Conservation (phyloP, 495 filamentous ascomycete species). For the Penicillium canescens region DNA sequence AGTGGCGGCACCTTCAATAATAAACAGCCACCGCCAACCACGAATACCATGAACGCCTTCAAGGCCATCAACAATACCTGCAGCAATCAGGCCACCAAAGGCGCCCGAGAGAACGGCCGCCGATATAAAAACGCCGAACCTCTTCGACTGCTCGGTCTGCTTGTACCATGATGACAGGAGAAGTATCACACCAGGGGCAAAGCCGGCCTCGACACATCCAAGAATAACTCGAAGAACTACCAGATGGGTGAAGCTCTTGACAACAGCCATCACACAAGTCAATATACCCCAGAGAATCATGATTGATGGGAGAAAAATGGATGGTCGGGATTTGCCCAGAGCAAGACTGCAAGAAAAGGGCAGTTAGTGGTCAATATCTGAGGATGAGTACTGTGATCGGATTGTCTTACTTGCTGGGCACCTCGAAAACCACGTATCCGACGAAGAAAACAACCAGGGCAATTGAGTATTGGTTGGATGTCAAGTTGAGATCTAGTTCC, state of each 20-base stretch:
- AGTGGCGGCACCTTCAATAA: constrained; percentile 66
- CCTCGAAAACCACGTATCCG: constrained; percentile 47
- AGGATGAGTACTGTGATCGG: not conserved
- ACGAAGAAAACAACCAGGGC: constrained; percentile 47
- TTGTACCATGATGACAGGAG: constrained; percentile 54
- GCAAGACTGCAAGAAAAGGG: constrained; percentile 31
- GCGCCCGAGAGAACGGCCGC: constrained; percentile 49
- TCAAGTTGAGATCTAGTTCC: constrained; percentile 38
- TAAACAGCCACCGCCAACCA: constrained; percentile 72
- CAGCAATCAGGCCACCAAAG: constrained; percentile 52
- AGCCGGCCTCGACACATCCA: constrained; percentile 45
- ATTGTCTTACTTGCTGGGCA: constrained; percentile 35
- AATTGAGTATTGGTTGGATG: constrained; percentile 35
- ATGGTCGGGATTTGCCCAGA: constrained; percentile 38
- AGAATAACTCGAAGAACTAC: constrained; percentile 35
- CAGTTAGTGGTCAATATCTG: not conserved
- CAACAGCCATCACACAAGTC: constrained; percentile 42
- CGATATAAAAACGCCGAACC: constrained; percentile 51
- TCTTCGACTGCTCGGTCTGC: constrained; percentile 48
- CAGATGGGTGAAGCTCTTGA: constrained; percentile 43
- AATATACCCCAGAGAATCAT: constrained; percentile 42
- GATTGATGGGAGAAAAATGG: constrained; percentile 43
- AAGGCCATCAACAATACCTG: constrained; percentile 30
- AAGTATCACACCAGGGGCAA: constrained; percentile 45
- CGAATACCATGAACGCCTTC: constrained; percentile 53